These are phyloP conservation scores for Dactylis glomerata DNA, from an alignment of 176 grass and related monocot genomes.

Conservation along the genomic window DNA sequence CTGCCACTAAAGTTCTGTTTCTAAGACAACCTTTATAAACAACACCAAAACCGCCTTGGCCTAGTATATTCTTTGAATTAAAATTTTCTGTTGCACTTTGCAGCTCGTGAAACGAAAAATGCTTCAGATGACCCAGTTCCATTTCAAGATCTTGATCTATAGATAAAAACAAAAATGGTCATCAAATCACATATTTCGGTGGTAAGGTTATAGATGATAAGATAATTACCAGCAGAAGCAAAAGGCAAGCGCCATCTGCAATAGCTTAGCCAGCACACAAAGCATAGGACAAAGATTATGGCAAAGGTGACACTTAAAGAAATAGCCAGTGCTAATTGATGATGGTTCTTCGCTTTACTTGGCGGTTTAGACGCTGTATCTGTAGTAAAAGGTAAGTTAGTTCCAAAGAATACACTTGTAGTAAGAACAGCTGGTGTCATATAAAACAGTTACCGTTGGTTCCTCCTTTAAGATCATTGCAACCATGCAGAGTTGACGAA, in stretches of 20 bases:
- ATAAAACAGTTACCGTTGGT: conserved; percentile 55
- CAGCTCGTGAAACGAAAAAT: conserved; percentile 81
- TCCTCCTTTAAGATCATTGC: conserved; percentile 46
- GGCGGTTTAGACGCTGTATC: conserved; percentile 43
- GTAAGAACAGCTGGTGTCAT: conserved; percentile 22
- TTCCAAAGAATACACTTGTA: not conserved
- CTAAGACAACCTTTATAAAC: conserved; percentile 90
- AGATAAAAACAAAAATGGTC: conserved; percentile 23
- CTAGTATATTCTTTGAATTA: conserved; percentile 78
- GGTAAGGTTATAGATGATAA: conserved; percentile 19
- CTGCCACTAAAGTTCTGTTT: conserved; percentile 75
- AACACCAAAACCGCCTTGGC: conserved; percentile 92
- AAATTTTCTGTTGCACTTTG: conserved; percentile 84
- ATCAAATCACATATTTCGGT: not conserved
- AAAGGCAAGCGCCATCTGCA: conserved; percentile 93
- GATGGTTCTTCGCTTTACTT: conserved; percentile 47
- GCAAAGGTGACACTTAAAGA: conserved; percentile 69
- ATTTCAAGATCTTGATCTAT: conserved; percentile 86
- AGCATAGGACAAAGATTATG: conserved; percentile 48
- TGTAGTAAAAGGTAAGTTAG: conserved; percentile 43
- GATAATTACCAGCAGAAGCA: conserved; percentile 74
- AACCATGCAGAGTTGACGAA: conserved; percentile 73
- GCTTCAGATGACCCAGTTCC: conserved; percentile 83
- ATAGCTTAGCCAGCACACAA: conserved; percentile 73
- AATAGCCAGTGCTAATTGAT: conserved; percentile 77